phyloP scores from a whole-genome alignment of 1,284 basidiomycete species.

The Apiotrichum gracile region DNA sequence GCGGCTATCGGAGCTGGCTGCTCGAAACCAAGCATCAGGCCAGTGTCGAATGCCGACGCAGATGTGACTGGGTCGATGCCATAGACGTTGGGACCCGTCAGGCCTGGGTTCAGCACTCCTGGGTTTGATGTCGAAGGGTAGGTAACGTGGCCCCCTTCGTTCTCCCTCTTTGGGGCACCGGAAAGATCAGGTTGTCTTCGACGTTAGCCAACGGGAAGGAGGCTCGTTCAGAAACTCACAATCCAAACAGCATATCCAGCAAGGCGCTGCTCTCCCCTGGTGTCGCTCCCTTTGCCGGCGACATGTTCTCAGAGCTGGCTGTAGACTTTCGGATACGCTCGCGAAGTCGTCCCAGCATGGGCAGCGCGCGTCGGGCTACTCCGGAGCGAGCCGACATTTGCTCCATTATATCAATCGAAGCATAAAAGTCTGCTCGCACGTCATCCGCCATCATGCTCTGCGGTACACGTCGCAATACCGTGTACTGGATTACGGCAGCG shows the following conservation, averaged over 20 bases:
- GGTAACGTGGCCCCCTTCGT: background rate
- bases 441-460: conserved; percentile 23
- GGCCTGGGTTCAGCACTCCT: background rate
- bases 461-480: conserved; percentile 18
- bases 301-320: background rate
- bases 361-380: conserved; percentile 12
- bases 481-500: conserved; percentile 21
- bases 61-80: background rate
- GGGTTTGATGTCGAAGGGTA: background rate
- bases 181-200: background rate
- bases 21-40: conserved; percentile 13
- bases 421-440: conserved; percentile 18
- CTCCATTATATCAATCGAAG: conserved; percentile 14
- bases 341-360: conserved; percentile 11
- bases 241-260: conserved; percentile 4
- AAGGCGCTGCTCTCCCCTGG: background rate
- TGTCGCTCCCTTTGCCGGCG: background rate
- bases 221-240: background rate
- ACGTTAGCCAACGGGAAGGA: background rate
- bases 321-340: conserved; percentile 4
- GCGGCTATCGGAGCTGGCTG: conserved; percentile 2
- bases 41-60: conserved; percentile 6
- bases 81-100: background rate
- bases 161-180: background rate
- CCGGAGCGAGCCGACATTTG: conserved; percentile 17